These are phyloP conservation scores for Alternaria tenuissima DNA, from an alignment of 2,329 filamentous ascomycete genomes.

Conservation along the genomic window DNA sequence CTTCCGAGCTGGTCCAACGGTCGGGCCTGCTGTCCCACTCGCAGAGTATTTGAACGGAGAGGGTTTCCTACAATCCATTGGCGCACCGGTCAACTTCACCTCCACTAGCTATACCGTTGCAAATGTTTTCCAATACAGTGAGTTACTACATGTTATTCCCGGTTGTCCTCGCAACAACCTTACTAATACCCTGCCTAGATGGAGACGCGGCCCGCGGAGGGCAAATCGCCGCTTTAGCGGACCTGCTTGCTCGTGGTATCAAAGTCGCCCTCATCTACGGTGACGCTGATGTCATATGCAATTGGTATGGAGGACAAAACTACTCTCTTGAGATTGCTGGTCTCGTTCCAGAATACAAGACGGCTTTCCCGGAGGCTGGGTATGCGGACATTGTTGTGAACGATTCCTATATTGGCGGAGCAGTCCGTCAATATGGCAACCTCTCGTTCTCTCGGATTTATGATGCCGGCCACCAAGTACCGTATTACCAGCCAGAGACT, in stretches of 20 bases:
- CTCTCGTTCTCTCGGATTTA: constrained; percentile 61
- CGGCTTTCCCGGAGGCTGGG: constrained; percentile 68
- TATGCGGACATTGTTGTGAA: constrained; percentile 78
- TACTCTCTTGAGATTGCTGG: constrained; percentile 67
- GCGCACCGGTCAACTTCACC: constrained; percentile 61
- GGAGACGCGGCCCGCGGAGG: constrained; percentile 57
- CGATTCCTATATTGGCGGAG: constrained; percentile 71
- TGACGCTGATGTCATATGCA: constrained; percentile 65
- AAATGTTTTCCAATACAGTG: constrained; percentile 49
- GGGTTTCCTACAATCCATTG: constrained; percentile 59
- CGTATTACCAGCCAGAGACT: constrained; percentile 55
- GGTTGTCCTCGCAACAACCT: not conserved
- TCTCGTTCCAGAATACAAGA: constrained; percentile 53
- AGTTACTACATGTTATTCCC: not conserved
- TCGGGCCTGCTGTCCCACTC: constrained; percentile 55
- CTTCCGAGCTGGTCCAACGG: constrained; percentile 49
- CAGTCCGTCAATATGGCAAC: constrained; percentile 78
- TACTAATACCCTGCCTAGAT: constrained; percentile 36
- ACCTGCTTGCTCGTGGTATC: constrained; percentile 53
- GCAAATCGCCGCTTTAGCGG: constrained; percentile 52
- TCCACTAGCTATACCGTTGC: constrained; percentile 52
- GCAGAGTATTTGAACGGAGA: constrained; percentile 61
- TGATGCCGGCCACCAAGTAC: constrained; percentile 61
- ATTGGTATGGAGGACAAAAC: constrained; percentile 77
- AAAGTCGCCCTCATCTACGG: constrained; percentile 75